Percentiles rank a stretch among this genome's conserved stretches.
phyloP scores from a whole-genome alignment of 345 rosid genomes.

The Hypericum perforatum region DNA sequence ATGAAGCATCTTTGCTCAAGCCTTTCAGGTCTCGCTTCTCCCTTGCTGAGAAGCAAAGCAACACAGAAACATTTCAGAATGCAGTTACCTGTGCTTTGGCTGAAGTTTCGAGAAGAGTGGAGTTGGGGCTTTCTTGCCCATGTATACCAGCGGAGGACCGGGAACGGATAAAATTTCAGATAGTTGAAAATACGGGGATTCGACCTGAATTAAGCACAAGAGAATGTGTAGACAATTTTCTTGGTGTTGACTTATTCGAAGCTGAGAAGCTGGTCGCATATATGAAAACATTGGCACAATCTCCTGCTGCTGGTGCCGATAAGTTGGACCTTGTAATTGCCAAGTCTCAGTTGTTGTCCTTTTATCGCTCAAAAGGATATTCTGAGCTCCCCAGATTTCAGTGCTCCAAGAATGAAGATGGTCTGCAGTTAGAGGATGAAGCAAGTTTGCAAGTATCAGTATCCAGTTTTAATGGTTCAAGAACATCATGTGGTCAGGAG shows the following conservation, averaged over 20 bases:
- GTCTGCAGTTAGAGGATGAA: constrained; percentile 16
- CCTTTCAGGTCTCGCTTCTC: constrained; percentile 48
- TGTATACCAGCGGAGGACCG: constrained; percentile 33
- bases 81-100: constrained; percentile 55
- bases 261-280: constrained; percentile 38
- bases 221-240: constrained; percentile 24
- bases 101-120: constrained; percentile 50
- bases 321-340: constrained; percentile 43
- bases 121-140: constrained; percentile 47
- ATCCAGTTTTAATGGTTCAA: constrained; percentile 16
- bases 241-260: constrained; percentile 25
- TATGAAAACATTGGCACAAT: constrained; percentile 45
- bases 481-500: constrained; percentile 15
- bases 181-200: constrained; percentile 51
- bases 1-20: constrained; percentile 47
- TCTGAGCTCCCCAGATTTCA: constrained; percentile 38
- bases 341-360: constrained; percentile 46
- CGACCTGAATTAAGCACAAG: constrained; percentile 27
- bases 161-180: constrained; percentile 34
- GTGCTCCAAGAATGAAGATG: constrained; percentile 22
- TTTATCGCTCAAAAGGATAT: constrained; percentile 44
- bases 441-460: constrained; percentile 8
- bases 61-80: constrained; percentile 41
- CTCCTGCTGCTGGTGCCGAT: constrained; percentile 37
- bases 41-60: constrained; percentile 47